Conservation (phyloP, 352 stramenopile species). For the Hyaloperonospora arabidopsidis region DNA sequence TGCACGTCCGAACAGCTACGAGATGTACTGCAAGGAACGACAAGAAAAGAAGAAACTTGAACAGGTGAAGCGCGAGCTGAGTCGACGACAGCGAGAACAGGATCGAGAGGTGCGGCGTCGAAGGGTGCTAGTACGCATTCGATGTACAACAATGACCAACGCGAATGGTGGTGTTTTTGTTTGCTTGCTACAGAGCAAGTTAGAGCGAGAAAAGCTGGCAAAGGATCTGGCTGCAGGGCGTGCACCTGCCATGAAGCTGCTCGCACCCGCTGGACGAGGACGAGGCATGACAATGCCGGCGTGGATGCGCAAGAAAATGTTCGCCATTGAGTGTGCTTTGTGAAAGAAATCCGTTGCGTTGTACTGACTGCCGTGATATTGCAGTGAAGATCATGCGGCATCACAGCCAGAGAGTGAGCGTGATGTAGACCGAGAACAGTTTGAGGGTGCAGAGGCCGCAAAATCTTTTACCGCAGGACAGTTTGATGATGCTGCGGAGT, state of each 20-base stretch:
- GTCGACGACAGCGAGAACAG: slow-evolving; percentile 63
- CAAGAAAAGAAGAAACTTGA: slow-evolving; percentile 68
- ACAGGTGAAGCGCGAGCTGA: slow-evolving; percentile 74
- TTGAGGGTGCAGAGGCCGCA: slow-evolving; percentile 2
- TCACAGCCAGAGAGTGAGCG: slow-evolving; percentile 27
- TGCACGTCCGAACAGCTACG: slow-evolving; percentile 83
- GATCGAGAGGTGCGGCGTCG: slow-evolving; percentile 44
- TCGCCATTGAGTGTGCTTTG: slow-evolving; percentile 13
- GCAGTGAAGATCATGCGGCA: slow-evolving; percentile 51
- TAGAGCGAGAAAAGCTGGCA: slow-evolving; percentile 58
- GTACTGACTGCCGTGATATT: slow-evolving; percentile 11
- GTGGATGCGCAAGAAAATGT: slow-evolving; percentile 91
- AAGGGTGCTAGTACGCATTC: not conserved
- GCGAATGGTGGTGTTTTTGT: slow-evolving; percentile 2
- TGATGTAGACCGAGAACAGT: slow-evolving; percentile 16
- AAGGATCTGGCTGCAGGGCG: slow-evolving; percentile 66
- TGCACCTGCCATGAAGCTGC: slow-evolving; percentile 43
- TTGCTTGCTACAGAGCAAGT: slow-evolving; percentile 35
- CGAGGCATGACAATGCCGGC: slow-evolving; percentile 87
- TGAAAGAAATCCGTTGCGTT: slow-evolving; percentile 6
- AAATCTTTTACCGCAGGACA: slow-evolving; percentile 21
- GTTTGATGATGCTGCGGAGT: slow-evolving; percentile 47
- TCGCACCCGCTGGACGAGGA: slow-evolving; percentile 54
- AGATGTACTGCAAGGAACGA: slow-evolving; percentile 78
- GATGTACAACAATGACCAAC: slow-evolving; percentile 1